phyloP scores from a whole-genome alignment of 140 eudicot genomes.

The Erigeron philadelphicus region DNA sequence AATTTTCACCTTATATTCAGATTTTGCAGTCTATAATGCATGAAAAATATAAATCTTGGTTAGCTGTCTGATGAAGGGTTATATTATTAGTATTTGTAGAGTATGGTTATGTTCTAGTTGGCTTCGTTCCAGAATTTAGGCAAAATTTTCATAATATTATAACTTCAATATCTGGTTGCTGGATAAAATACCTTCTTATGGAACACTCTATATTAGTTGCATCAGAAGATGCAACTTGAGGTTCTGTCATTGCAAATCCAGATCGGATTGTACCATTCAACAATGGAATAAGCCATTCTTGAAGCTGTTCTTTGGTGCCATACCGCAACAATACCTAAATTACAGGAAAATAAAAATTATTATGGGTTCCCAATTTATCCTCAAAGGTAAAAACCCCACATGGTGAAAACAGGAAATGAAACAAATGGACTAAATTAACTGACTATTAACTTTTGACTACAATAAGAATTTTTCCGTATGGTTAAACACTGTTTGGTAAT shows the following conservation, averaged over 20 bases:
- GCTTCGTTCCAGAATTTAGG: neutral
- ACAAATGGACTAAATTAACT: neutral
- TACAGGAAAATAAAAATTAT: neutral
- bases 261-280: conserved; percentile 91
- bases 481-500: neutral
- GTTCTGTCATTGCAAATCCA: conserved; percentile 99
- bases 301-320: conserved; percentile 81
- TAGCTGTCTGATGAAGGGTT: neutral
- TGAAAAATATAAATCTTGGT: neutral
- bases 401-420: conserved; percentile 5
- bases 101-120: neutral
- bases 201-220: conserved; percentile 98
- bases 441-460: neutral
- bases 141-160: conserved; percentile 12
- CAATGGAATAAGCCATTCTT: conserved; percentile 90
- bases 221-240: conserved; percentile 97
- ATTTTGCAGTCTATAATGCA: neutral
- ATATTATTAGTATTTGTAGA: neutral
- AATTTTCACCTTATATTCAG: neutral
- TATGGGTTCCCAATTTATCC: neutral
- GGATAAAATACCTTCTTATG: conserved; percentile 49
- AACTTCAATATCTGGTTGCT: neutral
- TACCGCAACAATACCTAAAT: conserved; percentile 77
- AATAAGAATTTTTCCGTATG: neutral
- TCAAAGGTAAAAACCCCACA: conserved; percentile 1